phyloP scores from a whole-genome alignment of 2,329 filamentous ascomycete species.

The Cercospora brassicicola region DNA sequence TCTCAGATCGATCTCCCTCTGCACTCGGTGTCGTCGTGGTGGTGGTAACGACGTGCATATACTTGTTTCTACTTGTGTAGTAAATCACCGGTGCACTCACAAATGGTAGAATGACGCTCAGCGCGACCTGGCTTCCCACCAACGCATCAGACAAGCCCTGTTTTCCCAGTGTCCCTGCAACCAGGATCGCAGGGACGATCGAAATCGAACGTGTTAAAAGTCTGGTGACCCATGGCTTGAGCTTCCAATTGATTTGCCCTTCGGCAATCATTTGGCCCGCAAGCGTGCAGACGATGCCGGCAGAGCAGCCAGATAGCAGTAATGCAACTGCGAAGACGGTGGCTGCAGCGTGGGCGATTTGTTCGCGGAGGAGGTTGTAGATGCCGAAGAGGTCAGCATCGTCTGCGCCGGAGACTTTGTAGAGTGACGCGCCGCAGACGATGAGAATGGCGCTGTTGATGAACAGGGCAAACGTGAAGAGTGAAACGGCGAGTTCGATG shows the following conservation, averaged over 20 bases:
- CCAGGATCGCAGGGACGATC: constrained; percentile 79
- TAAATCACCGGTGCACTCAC: constrained; percentile 80
- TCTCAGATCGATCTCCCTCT: not conserved
- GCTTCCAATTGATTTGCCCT: constrained; percentile 72
- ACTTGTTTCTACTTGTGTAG: constrained; percentile 76
- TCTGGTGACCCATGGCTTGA: constrained; percentile 75
- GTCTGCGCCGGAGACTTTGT: constrained; percentile 57
- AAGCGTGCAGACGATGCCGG: constrained; percentile 86
- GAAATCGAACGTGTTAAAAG: constrained; percentile 76
- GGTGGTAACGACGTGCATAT: constrained; percentile 67
- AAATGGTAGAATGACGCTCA: constrained; percentile 78
- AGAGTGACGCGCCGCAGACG: constrained; percentile 71
- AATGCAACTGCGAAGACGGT: constrained; percentile 82
- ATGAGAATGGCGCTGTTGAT: constrained; percentile 48
- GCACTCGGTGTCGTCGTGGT: not conserved
- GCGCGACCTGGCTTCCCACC: constrained; percentile 73
- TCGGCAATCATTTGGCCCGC: constrained; percentile 86
- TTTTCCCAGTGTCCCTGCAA: constrained; percentile 74
- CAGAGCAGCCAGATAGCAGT: constrained; percentile 75
- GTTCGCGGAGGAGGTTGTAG: constrained; percentile 66
- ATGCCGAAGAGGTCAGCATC: constrained; percentile 81
- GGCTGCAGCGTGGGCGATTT: constrained; percentile 72
- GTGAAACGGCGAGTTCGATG: constrained; percentile 42
- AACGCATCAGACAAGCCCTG: constrained; percentile 69
- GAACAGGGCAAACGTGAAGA: constrained; percentile 48